Base-by-base conservation (phyloP, 306 rosid species). In the Cicer cuneatum region DNA sequence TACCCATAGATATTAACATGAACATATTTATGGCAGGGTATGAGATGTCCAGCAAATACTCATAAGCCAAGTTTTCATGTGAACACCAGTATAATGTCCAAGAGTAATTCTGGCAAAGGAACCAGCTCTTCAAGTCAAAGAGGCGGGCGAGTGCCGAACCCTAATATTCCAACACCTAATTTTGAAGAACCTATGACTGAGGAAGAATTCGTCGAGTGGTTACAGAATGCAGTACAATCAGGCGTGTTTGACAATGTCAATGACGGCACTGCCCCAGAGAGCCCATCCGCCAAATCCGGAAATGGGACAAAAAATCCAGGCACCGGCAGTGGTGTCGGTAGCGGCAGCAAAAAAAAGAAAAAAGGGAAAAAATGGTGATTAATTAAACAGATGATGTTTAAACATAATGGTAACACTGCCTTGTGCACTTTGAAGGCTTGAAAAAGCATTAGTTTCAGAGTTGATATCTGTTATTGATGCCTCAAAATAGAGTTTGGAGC, bases 31-130 rank as follows among this genome's bases (percentile, higher is more conserved):
- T 62, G 78, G 86, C 88, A 95, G 99, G 99, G 99, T 66, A 95
- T 95, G 98, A 89, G 92, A 86, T 95, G 97, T 84, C 93, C 91
- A 41, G 84, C 90, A 46, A 95, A 95, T 81, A 92, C 96, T 57
- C 99, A 95, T 72, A 92, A 85, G 80, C 99, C 99, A 41, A 92
- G 96, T 85, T 95, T 95, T 71, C 98, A 95, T 61, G 99, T 95
- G 66, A 95, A 92, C 87, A 90, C 99, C 7, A 95, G 88, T 73
- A 66, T 92, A 53, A 84, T 86, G 68, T 77, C 97, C 6, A 94
- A 94, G 80, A 86, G 84, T 35, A 88, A 62, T 84, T 63, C 83
- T 8, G 85, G 90, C 38, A 95, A 88, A 84, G 96, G 92, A 78
- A 59, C 97, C 14, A 83, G 78, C 78, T 85, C 99, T 76, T 85